Conservation (phyloP, 1,284 basidiomycete genomes). For the Pascua sp. region DNA sequence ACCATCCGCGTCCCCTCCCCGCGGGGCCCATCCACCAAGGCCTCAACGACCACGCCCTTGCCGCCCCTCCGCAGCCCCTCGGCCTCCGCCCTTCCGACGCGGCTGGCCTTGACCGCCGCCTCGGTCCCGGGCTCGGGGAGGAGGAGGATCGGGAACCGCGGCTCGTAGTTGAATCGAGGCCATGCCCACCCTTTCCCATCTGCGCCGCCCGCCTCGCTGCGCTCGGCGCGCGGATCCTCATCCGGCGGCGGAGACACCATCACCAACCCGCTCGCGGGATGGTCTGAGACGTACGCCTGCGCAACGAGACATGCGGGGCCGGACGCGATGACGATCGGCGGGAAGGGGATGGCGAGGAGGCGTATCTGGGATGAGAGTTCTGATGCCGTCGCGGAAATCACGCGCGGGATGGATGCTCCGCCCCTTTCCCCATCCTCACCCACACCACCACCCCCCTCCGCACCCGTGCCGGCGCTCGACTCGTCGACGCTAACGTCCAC, state of each 20-base stretch:
- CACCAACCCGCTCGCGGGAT: conserved; percentile 61
- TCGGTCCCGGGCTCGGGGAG: conserved; percentile 4
- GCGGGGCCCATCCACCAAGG: conserved; percentile 25
- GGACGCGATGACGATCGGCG: conserved; percentile 61
- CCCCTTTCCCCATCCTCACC: background rate
- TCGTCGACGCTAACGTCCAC: conserved; percentile 52
- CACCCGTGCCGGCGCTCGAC: background rate
- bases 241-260: conserved; percentile 58
- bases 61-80: conserved; percentile 36
- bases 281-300: conserved; percentile 64
- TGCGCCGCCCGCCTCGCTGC: background rate
- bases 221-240: conserved; percentile 28
- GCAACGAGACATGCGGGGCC: conserved; percentile 56
- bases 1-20: conserved; percentile 37
- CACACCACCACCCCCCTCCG: too few species aligned
- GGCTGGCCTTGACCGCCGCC: conserved; percentile 6
- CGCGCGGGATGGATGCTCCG: background rate
- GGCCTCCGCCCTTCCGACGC: conserved; percentile 23
- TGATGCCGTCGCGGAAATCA: conserved; percentile 23
- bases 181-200: conserved; percentile 40
- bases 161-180: conserved; percentile 62
- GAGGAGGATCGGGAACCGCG: conserved; percentile 61
- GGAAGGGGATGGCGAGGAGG: conserved; percentile 58
- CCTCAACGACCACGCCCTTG: conserved; percentile 39
- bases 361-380: conserved; percentile 39